Conservation (phyloP, 371 early-diverging fungal species). For the Phascolomyces articulosus region DNA sequence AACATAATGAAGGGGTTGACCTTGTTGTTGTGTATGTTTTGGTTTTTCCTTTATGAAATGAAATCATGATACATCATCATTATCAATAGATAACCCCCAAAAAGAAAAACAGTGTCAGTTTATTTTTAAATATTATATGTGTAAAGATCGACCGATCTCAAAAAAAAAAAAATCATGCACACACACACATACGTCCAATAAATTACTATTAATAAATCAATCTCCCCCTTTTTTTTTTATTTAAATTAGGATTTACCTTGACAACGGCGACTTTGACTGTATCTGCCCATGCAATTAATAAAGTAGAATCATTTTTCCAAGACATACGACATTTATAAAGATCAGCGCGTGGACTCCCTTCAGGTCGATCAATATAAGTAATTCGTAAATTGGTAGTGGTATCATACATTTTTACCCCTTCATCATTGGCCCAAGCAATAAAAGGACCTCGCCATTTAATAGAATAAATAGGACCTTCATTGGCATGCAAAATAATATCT, state of each 20-base stretch:
- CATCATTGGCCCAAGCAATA: slow-evolving; percentile 94
- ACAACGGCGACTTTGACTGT: slow-evolving; percentile 84
- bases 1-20: slow-evolving; percentile 68
- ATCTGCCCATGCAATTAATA: slow-evolving; percentile 95
- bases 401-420: slow-evolving; percentile 87
- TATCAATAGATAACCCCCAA: too few relatives aligned
- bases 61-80: background rate
- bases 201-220: too few relatives aligned
- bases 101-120: background rate
- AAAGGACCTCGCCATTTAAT: slow-evolving; percentile 83
- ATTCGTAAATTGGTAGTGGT: slow-evolving; percentile 70
- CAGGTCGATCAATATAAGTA: slow-evolving; percentile 83
- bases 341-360: slow-evolving; percentile 83
- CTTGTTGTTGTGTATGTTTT: slow-evolving; percentile 40
- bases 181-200: too few relatives aligned
- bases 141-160: background rate
- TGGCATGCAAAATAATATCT: slow-evolving; percentile 79
- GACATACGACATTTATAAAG: slow-evolving; percentile 83
- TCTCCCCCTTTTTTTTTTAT: background rate
- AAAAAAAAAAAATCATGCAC: too few relatives aligned
- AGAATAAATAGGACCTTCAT: slow-evolving; percentile 87
- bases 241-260: slow-evolving; percentile 39
- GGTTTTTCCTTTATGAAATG: slow-evolving; percentile 41
- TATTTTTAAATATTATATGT: slow-evolving; percentile 1
- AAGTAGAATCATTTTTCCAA: slow-evolving; percentile 79